Base-by-base conservation (phyloP, 2,329 filamentous ascomycete species). In the Trichoderma brevicompactum region DNA sequence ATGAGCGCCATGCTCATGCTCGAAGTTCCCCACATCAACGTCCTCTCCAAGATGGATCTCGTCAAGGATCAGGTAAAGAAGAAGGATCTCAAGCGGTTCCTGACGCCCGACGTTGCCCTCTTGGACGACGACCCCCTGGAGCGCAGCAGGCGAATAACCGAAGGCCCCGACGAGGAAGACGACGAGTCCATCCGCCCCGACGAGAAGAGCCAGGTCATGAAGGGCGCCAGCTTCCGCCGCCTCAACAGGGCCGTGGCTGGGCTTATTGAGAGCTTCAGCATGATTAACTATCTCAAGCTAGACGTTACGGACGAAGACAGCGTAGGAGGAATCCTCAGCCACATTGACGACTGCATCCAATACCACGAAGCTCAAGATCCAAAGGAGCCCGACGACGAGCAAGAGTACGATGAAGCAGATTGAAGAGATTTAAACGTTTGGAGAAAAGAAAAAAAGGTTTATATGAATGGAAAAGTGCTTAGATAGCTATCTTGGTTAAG, bases 1-100 rank as follows among this genome's bases (percentile, higher is more conserved):
- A 98, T 99, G 95, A 96, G 92, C 73, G 94, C 95, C 69, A 99
- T 99, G 95, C 88, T 99, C 73, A 95, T 98, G 92, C 86, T 99
- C 68, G 95, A 98, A 79, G 88, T 98, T 69, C 95, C 95, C 5
- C 95, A 99, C 75, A 88, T 99, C 75, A 99, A 99, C 76, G 90
- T 99, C 67, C 81, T 99, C 64, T 96, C 91, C 75, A 99, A 99
- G 81, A 98, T 98, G 94, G 95, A 99, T 76, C 85, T 98, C 67
- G 88, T 98, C 70, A 95, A 95, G 76, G 92, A 92, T 44, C 92
- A 95, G 77, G 86, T 98, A 32, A 89, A 89, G 66, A 92, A 92
- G 78, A 90, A 90, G 76, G 93, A 98, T 71, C 76, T 99, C 67
- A 96, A 96, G 80, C 86, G 92, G 23, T 99, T 97, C 74, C 81